Percentiles rank a stretch among this genome's conserved stretches.
Evolutionary conservation across 225 moss, liverwort and hornwort species (phyloP).

Genomic region (Lunularia cruciata): DNA sequence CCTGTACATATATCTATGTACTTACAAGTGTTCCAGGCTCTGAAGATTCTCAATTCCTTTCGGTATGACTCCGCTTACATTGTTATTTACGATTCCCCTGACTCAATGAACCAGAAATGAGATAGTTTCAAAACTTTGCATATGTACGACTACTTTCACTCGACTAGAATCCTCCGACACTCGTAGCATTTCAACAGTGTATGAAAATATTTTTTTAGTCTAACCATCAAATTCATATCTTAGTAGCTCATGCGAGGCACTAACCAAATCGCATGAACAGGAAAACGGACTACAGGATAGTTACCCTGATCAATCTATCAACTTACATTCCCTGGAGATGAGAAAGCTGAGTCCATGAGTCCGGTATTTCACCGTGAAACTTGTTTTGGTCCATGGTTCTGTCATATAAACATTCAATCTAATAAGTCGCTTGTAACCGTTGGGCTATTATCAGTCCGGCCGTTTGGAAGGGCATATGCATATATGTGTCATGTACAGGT

Average conservation of each 20-base stretch:
- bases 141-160: not conserved
- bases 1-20: too few species aligned
- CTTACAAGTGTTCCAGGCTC: not conserved
- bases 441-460: too few species aligned
- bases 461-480: too few species aligned
- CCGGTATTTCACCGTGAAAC: constrained; percentile 2
- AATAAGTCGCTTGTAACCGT: too few species aligned
- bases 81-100: not conserved
- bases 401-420: not conserved
- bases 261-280: too few species aligned
- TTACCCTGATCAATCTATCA: too few species aligned
- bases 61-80: not conserved
- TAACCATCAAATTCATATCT: too few species aligned
- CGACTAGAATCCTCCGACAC: not conserved
- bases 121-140: not conserved
- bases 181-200: not conserved
- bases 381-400: constrained; percentile 9
- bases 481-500: too few species aligned
- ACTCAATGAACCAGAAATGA: not conserved
- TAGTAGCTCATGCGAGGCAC: too few species aligned
- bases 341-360: constrained; percentile 3
- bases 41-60: not conserved
- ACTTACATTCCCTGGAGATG: constrained; percentile 12
- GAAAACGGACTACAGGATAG: too few species aligned
- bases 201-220: too few species aligned